phyloP scores from a whole-genome alignment of 2,329 filamentous ascomycete species.

The Fusarium miscanthi region DNA sequence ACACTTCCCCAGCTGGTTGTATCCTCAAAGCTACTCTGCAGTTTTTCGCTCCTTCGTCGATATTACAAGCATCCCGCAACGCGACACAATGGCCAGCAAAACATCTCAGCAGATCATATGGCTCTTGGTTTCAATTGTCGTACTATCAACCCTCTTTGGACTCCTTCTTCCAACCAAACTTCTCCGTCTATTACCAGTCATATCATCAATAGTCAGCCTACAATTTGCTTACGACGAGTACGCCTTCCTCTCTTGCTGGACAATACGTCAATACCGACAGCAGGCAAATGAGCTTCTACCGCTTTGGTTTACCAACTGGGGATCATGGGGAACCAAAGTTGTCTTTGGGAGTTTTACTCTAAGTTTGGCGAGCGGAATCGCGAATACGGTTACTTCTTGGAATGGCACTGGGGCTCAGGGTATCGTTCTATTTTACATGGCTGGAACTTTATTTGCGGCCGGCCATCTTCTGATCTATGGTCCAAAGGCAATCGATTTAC shows the following conservation, averaged over 20 bases:
- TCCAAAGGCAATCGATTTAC: neutral
- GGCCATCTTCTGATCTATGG: neutral
- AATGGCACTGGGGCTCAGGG: neutral
- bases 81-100: neutral
- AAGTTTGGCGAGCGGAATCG: neutral
- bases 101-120: neutral
- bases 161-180: neutral
- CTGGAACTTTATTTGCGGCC: neutral
- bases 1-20: neutral
- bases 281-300: neutral
- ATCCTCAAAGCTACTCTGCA: fast-evolving
- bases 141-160: fast-evolving
- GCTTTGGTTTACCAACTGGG: neutral
- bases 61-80: fast-evolving
- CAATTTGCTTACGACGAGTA: neutral
- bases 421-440: neutral
- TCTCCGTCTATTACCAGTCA: neutral
- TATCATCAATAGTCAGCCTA: neutral
- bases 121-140: neutral
- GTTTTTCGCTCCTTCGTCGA: fast-evolving
- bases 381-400: neutral
- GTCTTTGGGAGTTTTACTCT: neutral
- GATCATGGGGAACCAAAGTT: neutral
- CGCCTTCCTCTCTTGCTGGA: neutral
- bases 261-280: neutral